A percentile compares a stretch with the other conserved stretches of the same genome.
Evolutionary conservation across 2,329 filamentous ascomycete genomes (phyloP).

Genomic region (Trichoderma sp.): DNA sequence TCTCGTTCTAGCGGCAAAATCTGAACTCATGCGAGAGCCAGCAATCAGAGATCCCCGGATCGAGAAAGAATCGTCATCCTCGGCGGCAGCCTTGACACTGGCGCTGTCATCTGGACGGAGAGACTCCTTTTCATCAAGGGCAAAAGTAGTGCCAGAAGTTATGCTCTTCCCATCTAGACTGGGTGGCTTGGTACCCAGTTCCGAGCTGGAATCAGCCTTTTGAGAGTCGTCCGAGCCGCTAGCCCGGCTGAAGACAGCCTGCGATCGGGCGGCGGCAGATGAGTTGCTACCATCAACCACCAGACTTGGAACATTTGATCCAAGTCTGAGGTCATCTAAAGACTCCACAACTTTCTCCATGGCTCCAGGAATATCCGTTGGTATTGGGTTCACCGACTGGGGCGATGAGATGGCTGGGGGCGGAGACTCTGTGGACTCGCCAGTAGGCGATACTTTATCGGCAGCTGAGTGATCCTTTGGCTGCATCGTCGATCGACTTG

Average conservation of each 20-base stretch:
- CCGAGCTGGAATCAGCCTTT: conserved; percentile 63
- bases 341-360: conserved; percentile 34
- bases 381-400: conserved; percentile 24
- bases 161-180: conserved; percentile 94
- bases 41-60: conserved; percentile 73
- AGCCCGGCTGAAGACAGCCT: conserved; percentile 40
- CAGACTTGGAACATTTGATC: conserved; percentile 40
- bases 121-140: conserved; percentile 95
- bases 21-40: conserved; percentile 79
- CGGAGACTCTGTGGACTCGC: neutral
- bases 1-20: conserved; percentile 62
- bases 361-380: conserved; percentile 25
- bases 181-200: conserved; percentile 75
- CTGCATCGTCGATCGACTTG: conserved; percentile 6
- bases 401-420: conserved; percentile 26
- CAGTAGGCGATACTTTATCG: neutral
- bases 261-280: conserved; percentile 40
- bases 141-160: conserved; percentile 90
- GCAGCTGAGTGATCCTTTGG: conserved; percentile 29
- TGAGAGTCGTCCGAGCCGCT: conserved; percentile 58
- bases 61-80: conserved; percentile 86
- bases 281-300: conserved; percentile 54
- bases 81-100: conserved; percentile 81
- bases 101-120: conserved; percentile 93
- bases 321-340: conserved; percentile 35